These are phyloP conservation scores for Camellia sinensis DNA, from an alignment of 148 eudicot genomes.

Conservation along the genomic window DNA sequence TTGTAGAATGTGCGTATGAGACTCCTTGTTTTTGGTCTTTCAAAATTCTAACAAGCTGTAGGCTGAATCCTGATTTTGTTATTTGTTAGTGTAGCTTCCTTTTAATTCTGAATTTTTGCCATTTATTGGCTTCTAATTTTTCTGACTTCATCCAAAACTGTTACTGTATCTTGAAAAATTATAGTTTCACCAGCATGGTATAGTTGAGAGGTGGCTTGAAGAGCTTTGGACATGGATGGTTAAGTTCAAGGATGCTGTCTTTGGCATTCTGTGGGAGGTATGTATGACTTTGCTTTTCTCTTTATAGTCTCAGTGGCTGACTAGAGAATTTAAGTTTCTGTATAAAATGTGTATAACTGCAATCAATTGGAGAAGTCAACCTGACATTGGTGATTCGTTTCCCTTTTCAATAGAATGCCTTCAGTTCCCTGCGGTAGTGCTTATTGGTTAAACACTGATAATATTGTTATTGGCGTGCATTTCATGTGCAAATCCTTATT, in stretches of 20 bases:
- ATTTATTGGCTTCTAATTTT: not conserved
- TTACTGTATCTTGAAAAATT: conserved; percentile 24
- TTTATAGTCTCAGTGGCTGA: not conserved
- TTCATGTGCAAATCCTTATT: not conserved
- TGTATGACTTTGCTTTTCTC: conserved; percentile 2
- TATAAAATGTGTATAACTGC: not conserved
- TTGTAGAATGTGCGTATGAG: not conserved
- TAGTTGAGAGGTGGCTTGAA: conserved; percentile 83
- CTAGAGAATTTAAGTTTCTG: not conserved
- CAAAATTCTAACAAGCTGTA: not conserved
- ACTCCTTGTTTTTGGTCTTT: conserved; percentile 1
- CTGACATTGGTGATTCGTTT: conserved; percentile 1
- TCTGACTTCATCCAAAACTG: conserved; percentile 7
- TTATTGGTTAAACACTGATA: not conserved
- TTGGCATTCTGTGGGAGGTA: conserved; percentile 72
- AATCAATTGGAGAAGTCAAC: not conserved
- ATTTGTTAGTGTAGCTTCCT: not conserved
- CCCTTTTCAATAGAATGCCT: not conserved
- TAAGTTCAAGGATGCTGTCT: conserved; percentile 67
- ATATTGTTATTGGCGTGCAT: not conserved
- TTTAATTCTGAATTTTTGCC: not conserved
- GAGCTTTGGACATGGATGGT: conserved; percentile 79
- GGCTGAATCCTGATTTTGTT: not conserved
- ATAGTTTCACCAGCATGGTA: conserved; percentile 73
- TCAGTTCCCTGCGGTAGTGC: not conserved